Conservation (phyloP, 306 rosid genomes). For the Vigna radiata region DNA sequence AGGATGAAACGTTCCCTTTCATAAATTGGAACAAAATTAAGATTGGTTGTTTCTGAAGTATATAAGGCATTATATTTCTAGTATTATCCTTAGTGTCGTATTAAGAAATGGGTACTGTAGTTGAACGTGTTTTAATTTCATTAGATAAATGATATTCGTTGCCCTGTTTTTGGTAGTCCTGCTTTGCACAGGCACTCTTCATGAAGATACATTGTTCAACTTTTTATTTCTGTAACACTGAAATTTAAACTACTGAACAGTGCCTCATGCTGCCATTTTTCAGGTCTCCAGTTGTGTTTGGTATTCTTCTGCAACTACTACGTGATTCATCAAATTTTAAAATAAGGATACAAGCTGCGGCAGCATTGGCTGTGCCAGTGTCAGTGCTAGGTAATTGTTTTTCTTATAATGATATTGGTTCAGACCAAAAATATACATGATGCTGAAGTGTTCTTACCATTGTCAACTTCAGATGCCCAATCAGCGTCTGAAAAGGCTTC, state of each 20-base stretch:
- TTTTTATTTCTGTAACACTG: background rate
- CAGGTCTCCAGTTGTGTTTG: slow-evolving; percentile 86
- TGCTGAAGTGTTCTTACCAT: too few relatives aligned
- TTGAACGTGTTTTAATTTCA: background rate
- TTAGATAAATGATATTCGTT: background rate
- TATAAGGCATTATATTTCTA: background rate
- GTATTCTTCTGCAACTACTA: slow-evolving; percentile 80
- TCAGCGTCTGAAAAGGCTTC: too few relatives aligned
- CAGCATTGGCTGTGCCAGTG: slow-evolving; percentile 88
- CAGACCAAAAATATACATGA: too few relatives aligned
- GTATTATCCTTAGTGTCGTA: background rate
- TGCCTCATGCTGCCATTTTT: slow-evolving; percentile 23
- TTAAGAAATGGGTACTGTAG: background rate
- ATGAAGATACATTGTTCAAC: background rate
- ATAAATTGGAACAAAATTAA: background rate
- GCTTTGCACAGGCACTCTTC: background rate
- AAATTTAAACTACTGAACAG: slow-evolving; percentile 3
- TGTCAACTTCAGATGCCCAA: too few relatives aligned
- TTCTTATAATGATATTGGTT: slow-evolving; percentile 5
- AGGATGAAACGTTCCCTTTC: background rate
- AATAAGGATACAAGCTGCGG: slow-evolving; percentile 97
- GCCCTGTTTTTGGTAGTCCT: background rate
- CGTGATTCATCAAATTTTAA: slow-evolving; percentile 88
- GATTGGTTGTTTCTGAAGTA: background rate
- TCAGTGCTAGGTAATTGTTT: slow-evolving; percentile 65